These are phyloP conservation scores for Ceratobasidium sp. DNA, from an alignment of 1,284 basidiomycete genomes.

Conservation along the genomic window DNA sequence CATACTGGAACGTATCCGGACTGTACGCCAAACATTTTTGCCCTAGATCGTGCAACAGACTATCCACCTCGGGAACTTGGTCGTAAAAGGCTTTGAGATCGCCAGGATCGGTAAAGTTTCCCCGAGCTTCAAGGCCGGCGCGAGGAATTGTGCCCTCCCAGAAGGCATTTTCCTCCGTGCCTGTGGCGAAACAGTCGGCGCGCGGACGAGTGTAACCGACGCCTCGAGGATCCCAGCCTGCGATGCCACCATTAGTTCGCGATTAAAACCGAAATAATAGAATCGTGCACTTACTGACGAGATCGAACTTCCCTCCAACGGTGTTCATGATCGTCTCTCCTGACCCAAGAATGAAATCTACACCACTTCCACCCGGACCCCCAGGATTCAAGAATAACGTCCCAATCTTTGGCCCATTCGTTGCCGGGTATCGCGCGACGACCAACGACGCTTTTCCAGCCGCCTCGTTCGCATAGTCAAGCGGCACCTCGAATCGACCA, in stretches of 20 bases:
- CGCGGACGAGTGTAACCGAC: conserved; percentile 19
- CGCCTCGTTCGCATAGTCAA: conserved; percentile 40
- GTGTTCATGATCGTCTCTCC: neutral
- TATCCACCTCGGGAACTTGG: conserved; percentile 4
- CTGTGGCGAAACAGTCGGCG: conserved; percentile 28
- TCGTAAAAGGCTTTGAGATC: conserved; percentile 11
- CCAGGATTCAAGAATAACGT: conserved; percentile 47
- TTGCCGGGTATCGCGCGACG: conserved; percentile 19
- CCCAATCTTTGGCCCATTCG: conserved; percentile 24
- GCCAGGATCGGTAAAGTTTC: conserved; percentile 6
- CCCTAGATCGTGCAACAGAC: neutral
- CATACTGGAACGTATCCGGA: conserved; percentile 13
- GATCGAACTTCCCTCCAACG: conserved; percentile 8
- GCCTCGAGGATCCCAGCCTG: conserved; percentile 16
- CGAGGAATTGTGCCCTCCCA: conserved; percentile 40
- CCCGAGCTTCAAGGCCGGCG: conserved; percentile 45
- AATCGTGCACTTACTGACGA: conserved; percentile 12
- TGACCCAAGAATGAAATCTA: neutral
- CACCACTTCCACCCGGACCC: conserved; percentile 13
- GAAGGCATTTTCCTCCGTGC: conserved; percentile 5
- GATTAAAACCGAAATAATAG: neutral
- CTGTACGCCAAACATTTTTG: conserved; percentile 5
- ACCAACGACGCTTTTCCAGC: conserved; percentile 41
- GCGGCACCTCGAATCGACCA: conserved; percentile 44
- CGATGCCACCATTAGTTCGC: neutral